These are phyloP conservation scores for Heritiera littoralis DNA, from an alignment of 345 rosid genomes.

Conservation along the genomic window DNA sequence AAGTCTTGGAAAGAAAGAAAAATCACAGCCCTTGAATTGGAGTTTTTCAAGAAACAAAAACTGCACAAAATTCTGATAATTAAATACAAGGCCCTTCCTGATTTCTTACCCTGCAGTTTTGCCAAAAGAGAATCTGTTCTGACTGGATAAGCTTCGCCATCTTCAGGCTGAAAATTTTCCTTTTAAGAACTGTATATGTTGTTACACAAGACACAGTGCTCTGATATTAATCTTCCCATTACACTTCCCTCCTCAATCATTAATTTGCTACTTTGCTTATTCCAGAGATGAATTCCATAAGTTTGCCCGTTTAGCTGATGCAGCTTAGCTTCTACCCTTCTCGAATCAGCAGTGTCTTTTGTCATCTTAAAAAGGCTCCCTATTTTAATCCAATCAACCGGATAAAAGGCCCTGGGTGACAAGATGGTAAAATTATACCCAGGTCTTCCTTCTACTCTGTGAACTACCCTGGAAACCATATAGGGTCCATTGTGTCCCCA, in stretches of 20 bases:
- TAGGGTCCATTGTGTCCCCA: conserved; percentile 96
- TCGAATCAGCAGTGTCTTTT: conserved; percentile 25
- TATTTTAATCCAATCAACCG: conserved; percentile 69
- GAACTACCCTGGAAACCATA: conserved; percentile 64
- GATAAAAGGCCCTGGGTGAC: conserved; percentile 69
- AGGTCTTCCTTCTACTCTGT: conserved; percentile 39
- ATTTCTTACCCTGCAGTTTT: background rate
- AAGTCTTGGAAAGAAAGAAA: background rate
- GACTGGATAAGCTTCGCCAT: background rate
- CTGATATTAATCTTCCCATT: conserved; percentile 49
- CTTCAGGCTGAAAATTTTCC: too few relatives aligned
- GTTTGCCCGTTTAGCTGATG: conserved; percentile 47
- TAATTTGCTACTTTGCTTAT: conserved; percentile 56
- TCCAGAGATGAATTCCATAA: conserved; percentile 80
- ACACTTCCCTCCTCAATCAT: conserved; percentile 67
- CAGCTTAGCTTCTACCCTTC: conserved; percentile 52
- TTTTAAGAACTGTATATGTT: conserved; percentile 26
- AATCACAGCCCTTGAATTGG: background rate
- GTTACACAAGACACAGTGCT: conserved; percentile 56
- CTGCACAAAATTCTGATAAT: background rate
- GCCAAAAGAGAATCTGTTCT: background rate
- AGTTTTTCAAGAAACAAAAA: background rate
- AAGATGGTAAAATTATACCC: conserved; percentile 52
- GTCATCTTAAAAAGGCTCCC: conserved; percentile 56
- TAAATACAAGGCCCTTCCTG: background rate